Evolutionary conservation across 2,329 filamentous ascomycete genomes (phyloP).

Genomic region (Colletotrichum sp.): DNA sequence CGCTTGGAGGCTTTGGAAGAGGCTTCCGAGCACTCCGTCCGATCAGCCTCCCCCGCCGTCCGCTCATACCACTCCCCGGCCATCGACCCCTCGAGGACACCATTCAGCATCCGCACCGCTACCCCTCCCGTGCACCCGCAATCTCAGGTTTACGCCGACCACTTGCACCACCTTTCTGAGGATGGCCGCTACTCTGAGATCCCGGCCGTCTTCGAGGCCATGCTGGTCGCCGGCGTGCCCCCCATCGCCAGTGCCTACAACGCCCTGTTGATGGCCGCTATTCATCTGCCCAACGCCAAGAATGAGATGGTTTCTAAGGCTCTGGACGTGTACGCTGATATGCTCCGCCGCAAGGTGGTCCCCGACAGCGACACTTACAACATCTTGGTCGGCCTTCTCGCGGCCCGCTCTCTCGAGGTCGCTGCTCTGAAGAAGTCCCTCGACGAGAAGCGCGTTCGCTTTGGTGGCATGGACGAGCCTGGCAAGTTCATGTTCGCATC

Average conservation of each 20-base stretch:
- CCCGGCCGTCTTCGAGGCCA: constrained; percentile 86
- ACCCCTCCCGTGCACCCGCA: constrained; percentile 68
- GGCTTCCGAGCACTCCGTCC: constrained; percentile 43
- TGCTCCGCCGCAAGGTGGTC: constrained; percentile 83
- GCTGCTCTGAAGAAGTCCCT: constrained; percentile 73
- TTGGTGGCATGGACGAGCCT: constrained; percentile 82
- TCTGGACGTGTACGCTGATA: constrained; percentile 93
- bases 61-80: constrained; percentile 43
- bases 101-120: constrained; percentile 57
- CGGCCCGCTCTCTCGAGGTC: constrained; percentile 80
- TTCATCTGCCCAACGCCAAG: constrained; percentile 79
- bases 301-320: constrained; percentile 89
- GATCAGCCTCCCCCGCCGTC: constrained; percentile 36
- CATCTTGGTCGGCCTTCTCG: constrained; percentile 82
- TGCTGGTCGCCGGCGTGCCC: constrained; percentile 81
- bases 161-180: constrained; percentile 76
- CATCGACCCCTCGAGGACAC: constrained; percentile 44
- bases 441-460: constrained; percentile 83
- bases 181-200: constrained; percentile 83
- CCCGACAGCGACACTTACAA: constrained; percentile 89
- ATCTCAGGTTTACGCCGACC: constrained; percentile 75
- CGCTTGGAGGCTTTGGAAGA: constrained; percentile 50
- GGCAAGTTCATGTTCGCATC: constrained; percentile 90
- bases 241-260: constrained; percentile 92
- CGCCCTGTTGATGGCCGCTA: constrained; percentile 82